Conservation (phyloP, 2,329 filamentous ascomycete species). For the Sporothrix schenckii region DNA sequence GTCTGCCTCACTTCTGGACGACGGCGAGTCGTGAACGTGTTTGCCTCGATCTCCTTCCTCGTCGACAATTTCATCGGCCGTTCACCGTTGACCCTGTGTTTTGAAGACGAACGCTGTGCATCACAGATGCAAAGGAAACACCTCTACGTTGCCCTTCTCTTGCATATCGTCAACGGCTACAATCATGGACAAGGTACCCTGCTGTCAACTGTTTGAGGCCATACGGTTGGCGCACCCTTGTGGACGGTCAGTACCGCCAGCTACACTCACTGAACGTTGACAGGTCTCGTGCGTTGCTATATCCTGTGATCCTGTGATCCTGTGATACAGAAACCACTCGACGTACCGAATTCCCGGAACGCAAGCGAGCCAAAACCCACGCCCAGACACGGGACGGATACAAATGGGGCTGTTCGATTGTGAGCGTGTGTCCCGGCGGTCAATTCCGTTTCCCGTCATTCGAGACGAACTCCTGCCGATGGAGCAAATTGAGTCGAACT, state of each 20-base stretch:
- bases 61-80: background rate
- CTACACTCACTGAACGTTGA: background rate
- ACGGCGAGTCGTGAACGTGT: background rate
- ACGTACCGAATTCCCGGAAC: background rate
- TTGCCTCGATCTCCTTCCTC: background rate
- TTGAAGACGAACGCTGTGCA: background rate
- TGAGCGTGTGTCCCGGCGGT: too few species aligned
- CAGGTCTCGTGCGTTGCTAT: background rate
- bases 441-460: too few species aligned
- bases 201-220: too few species aligned
- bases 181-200: too few species aligned
- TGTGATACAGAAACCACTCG: background rate
- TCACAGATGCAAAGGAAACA: background rate
- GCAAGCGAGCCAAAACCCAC: background rate
- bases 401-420: background rate
- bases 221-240: too few species aligned
- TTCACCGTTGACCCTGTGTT: background rate
- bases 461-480: too few species aligned
- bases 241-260: too few species aligned
- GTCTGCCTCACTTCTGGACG: background rate
- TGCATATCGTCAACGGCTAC: background rate
- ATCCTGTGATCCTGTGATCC: background rate
- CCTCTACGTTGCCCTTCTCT: background rate
- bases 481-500: too few species aligned
- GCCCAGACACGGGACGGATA: constrained; percentile 1